Evolutionary conservation across 208 protist genomes (phyloP).

Genomic region (Leishmania amazonensis): DNA sequence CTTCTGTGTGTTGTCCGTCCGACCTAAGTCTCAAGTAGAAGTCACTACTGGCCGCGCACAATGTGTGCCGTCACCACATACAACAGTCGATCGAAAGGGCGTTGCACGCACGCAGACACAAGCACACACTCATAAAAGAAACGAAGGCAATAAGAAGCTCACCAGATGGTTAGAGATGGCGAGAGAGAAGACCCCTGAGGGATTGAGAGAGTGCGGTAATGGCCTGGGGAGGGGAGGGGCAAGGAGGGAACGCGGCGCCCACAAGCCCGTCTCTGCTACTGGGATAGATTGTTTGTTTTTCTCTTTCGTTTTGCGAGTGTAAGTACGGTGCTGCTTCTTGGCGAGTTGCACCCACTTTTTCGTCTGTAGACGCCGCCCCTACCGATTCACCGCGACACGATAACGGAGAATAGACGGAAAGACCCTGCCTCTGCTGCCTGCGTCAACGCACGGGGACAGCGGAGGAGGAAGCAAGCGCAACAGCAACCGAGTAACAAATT

Average conservation of each 20-base stretch:
- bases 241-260: neutral
- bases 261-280: neutral
- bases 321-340: neutral
- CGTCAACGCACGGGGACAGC: conserved; percentile 14
- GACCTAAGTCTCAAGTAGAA: neutral
- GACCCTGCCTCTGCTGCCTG: neutral
- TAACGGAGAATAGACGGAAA: conserved; percentile 1
- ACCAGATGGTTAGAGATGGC: neutral
- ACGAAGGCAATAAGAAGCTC: neutral
- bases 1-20: neutral
- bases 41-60: neutral
- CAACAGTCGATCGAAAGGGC: conserved; percentile 8
- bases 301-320: neutral
- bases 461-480: neutral
- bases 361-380: neutral
- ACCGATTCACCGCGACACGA: neutral
- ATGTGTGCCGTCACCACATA: neutral
- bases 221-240: neutral
- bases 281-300: neutral
- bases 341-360: neutral
- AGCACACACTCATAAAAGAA: too few relatives aligned
- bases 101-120: too few relatives aligned
- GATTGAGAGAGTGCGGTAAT: neutral
- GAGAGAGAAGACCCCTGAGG: neutral
- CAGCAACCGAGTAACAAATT: neutral